Evolutionary conservation across 2,329 filamentous ascomycete species (phyloP).

Genomic region (Ophiostoma populinum): DNA sequence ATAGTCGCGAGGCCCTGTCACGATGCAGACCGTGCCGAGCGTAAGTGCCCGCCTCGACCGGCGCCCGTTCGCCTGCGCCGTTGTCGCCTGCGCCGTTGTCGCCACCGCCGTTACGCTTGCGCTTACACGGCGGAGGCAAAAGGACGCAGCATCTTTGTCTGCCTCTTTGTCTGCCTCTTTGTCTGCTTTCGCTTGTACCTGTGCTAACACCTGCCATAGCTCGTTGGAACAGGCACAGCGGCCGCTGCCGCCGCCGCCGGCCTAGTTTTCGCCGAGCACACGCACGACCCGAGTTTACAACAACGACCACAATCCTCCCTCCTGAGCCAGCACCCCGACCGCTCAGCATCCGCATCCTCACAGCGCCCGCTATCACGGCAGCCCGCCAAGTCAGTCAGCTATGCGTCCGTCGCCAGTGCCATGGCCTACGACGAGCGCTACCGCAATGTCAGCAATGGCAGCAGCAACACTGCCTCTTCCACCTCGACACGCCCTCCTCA

Average conservation of each 20-base stretch:
- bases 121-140: no score
- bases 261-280: conserved; percentile 40
- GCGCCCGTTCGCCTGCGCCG: no score
- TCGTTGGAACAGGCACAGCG: conserved; percentile 43
- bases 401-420: conserved; percentile 15
- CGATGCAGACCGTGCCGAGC: conserved; percentile 25
- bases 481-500: conserved; percentile 7
- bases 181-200: no score
- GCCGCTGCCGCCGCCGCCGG: conserved; percentile 42
- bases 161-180: no score
- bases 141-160: no score
- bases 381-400: conserved; percentile 23
- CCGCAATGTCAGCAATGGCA: conserved; percentile 17
- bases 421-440: conserved; percentile 1
- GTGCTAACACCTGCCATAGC: conserved; percentile 23
- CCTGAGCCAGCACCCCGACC: no score
- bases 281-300: conserved; percentile 22
- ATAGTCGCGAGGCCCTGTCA: conserved; percentile 14
- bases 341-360: no score
- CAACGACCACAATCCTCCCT: conserved; percentile 15
- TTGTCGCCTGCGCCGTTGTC: no score
- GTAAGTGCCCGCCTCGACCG: conserved; percentile 22
- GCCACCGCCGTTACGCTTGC: no score
- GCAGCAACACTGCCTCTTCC: conserved; percentile 11
- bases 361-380: conserved; percentile 21